Conservation (phyloP, 2,329 filamentous ascomycete species). For the Pseudogymnoascus sp. region DNA sequence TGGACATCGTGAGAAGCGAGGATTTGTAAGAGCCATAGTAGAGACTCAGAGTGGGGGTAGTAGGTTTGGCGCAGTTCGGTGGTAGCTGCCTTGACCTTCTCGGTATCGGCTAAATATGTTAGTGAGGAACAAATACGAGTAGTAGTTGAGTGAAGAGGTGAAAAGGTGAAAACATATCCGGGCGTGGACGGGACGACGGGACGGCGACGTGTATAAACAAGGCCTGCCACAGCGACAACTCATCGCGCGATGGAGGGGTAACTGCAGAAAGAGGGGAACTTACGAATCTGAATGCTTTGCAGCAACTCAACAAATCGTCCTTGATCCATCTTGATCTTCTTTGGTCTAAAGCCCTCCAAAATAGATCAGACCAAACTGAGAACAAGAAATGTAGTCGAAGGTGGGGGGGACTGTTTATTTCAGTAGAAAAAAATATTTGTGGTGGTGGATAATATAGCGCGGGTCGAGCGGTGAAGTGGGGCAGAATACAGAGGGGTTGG, state of each 20-base stretch:
- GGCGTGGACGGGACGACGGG: background rate
- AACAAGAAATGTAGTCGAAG: conserved; percentile 6
- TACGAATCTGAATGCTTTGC: conserved; percentile 80
- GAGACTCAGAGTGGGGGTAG: conserved; percentile 76
- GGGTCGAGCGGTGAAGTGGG: conserved; percentile 5
- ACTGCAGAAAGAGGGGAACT: conserved; percentile 34
- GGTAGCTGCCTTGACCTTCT: conserved; percentile 83
- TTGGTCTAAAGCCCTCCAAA: conserved; percentile 7
- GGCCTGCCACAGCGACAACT: conserved; percentile 15
- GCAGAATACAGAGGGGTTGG: conserved; percentile 8
- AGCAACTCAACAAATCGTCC: conserved; percentile 80
- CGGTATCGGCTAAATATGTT: conserved; percentile 63
- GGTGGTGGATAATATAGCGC: conserved; percentile 8
- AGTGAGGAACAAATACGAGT: conserved; percentile 16
- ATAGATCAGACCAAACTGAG: conserved; percentile 10
- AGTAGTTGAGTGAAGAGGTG: conserved; percentile 4
- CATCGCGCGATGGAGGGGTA: conserved; percentile 13
- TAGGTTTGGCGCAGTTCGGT: conserved; percentile 86
- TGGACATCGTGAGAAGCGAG: conserved; percentile 68
- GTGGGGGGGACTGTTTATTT: conserved; percentile 7
- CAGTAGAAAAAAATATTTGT: conserved; percentile 9
- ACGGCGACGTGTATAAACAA: conserved; percentile 11
- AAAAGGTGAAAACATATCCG: conserved; percentile 11
- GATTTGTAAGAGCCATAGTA: conserved; percentile 81
- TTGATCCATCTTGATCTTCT: conserved; percentile 56